phyloP scores from a whole-genome alignment of 2,329 filamentous ascomycete genomes.

The Chrysosporium queenslandicum region DNA sequence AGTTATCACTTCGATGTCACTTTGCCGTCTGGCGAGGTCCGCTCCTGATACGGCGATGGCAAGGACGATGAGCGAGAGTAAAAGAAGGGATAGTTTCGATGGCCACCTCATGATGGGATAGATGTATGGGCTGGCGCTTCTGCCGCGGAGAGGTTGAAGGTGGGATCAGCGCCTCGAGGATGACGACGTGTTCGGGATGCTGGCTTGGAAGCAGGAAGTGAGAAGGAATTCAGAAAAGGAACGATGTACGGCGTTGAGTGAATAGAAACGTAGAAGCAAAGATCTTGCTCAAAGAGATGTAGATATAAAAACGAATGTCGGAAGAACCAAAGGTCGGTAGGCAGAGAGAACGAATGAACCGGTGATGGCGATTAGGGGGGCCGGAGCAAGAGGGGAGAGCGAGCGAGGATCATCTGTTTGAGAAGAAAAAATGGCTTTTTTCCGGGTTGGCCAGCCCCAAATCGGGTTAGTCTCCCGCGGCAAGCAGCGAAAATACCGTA shows the following conservation, averaged over 20 bases:
- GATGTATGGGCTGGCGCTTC: not conserved
- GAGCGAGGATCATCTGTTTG: not conserved
- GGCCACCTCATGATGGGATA: conserved; percentile 16
- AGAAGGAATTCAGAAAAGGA: not conserved
- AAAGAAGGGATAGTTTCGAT: conserved; percentile 15
- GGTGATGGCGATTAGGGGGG: not conserved
- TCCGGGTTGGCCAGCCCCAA: not conserved
- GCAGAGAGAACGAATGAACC: not conserved
- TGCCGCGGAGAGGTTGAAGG: not conserved
- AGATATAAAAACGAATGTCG: conserved; percentile 2
- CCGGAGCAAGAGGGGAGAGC: not conserved
- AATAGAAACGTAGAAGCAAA: not conserved
- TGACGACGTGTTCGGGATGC: not conserved
- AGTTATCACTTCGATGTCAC: not conserved
- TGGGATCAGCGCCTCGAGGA: not conserved
- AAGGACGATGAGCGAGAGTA: conserved; percentile 16
- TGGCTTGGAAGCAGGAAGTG: not conserved
- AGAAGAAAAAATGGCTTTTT: not conserved
- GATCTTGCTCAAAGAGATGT: not conserved
- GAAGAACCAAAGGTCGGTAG: not conserved
- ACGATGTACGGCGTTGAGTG: not conserved
- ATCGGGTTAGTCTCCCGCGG: not conserved
- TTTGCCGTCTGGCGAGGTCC: conserved; percentile 7
- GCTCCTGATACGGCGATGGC: conserved; percentile 12
- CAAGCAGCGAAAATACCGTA: not conserved